Base-by-base conservation (phyloP, 805 yeast species). In the Teunomyces kruisii region DNA sequence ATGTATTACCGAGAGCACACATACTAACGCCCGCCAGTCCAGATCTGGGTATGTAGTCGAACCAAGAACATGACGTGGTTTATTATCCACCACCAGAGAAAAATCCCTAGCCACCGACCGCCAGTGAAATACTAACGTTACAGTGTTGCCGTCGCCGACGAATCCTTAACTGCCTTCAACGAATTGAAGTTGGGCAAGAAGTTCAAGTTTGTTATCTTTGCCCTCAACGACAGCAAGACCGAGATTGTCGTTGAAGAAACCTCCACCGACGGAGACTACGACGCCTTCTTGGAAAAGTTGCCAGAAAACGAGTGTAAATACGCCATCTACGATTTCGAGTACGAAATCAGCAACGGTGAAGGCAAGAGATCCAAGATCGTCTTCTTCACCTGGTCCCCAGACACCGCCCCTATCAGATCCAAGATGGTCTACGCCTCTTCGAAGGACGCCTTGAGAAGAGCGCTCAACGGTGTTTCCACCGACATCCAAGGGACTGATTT, bases 341-440 rank as follows among this genome's bases (percentile, higher is more conserved):
- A 91, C 72, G 96, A 90, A 70, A 75, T 88, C 49, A 81, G 86
- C 55, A 82, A 80, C 42, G 91, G 89, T 59, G 98, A 92, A 72
- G 99, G 99, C 67, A 90, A 89, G 80, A 87, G 96, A 78, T 80
- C 84, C 54, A 83, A 81, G 68, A 78, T 82, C 52, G 75, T 81
- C 36, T 82, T 75, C 71, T 74, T 65, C 76, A 87, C 94, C 56
- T 94, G 99, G 99, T 84, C 97, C 51, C 99, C 99, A 61, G 99
- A 94, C 67, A 88, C 96, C 51, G 97, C 98, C 44, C 89, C 94
- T 51, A 84, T 94, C 62, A 86, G 95, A 78, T 70, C 90, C 59
- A 94, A 94, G 86, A 94, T 94, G 99, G 87, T 92, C 52, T 92
- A 91, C 76, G 98, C 99, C 39, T 83, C 97, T n/a, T 91, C 98